Percentiles rank a stretch among this genome's conserved stretches.
Conservation (phyloP, 208 protist genomes). For the Acanthamoeba lugdunensis region DNA sequence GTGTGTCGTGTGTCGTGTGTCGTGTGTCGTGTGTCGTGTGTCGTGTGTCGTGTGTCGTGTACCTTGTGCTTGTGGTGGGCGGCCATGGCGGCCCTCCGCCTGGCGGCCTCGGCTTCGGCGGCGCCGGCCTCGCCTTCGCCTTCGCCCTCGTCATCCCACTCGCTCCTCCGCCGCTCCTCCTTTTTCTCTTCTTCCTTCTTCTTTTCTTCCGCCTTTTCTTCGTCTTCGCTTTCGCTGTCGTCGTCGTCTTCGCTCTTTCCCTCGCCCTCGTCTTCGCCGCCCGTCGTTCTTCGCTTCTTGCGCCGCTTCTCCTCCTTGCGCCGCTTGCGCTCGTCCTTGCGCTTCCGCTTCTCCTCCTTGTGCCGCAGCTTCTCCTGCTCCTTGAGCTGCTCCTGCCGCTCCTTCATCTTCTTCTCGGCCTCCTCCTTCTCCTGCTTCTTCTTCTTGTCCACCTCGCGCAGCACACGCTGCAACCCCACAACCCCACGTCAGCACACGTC, state of each 20-base stretch:
- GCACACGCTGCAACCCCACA: slow-evolving; percentile 24
- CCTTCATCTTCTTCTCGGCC: slow-evolving; percentile 55
- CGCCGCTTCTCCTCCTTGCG: slow-evolving; percentile 63
- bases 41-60: neutral
- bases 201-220: neutral
- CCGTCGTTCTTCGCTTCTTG: neutral
- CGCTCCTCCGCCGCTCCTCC: neutral
- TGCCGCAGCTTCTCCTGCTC: slow-evolving; percentile 47
- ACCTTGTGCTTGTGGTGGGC: slow-evolving; percentile 31
- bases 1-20: no score
- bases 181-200: neutral
- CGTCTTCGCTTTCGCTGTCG: neutral
- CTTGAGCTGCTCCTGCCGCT: slow-evolving; percentile 45
- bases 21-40: neutral
- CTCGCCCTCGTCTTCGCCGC: neutral
- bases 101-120: neutral
- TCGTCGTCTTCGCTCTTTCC: neutral
- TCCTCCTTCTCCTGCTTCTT: slow-evolving; percentile 73
- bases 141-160: slow-evolving; percentile 10
- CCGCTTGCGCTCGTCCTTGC: slow-evolving; percentile 32
- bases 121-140: neutral
- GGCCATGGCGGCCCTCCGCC: slow-evolving; percentile 5
- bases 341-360: slow-evolving; percentile 53
- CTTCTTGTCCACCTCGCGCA: slow-evolving; percentile 72
- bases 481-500: neutral